Evolutionary conservation across 1,284 basidiomycete species (phyloP), one percentile per base, ranked within the genome.

Genomic region (Rhizoctonia solani): DNA sequence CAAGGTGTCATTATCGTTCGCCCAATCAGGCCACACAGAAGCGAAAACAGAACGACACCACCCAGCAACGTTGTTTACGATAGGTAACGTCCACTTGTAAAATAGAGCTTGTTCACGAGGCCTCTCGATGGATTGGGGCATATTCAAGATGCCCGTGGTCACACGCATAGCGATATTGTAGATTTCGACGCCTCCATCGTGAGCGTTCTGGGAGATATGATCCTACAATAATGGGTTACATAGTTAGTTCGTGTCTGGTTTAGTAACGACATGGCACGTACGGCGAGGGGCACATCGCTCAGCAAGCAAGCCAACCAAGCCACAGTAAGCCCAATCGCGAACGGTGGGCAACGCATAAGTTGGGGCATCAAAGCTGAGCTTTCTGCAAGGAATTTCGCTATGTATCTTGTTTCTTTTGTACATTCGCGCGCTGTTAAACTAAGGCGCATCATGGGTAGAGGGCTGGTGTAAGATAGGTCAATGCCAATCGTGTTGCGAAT

Each of bases 321-420:
- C 3, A 34, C 47, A n/a, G 49, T 47, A 16, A 37, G 32, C 25
- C 46, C 59, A 3, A 14, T 30, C n/a, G 6, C 21, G 37, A 34
- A 47, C 2, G 59, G 59, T 1, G 8, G 49, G 19, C 11, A 29
- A 4, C 25, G 6, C 3, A 25, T n/a, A 14, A 53, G 14, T 3
- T 11, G 11, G 23, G 16, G n/a, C 21, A 39, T n/a, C 5, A 25
- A 52, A 16, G 42, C 30, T 25, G 59, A 52, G 42, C 52, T 30
- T 8, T 63, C 59, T 3, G 39, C 32, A n/a, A 63, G 27, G 25
- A 63, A 63, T 19, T 47, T 50, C 16, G 59, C 47, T 14, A 63
- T 19, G 47, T 52, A 63, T 1, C 34, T 47, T 3, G 50, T 23
- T 19, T 63, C 59, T 42, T 9, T 53, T 1, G 34, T 29, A 25